Percentiles rank a stretch among this genome's conserved stretches.
Evolutionary conservation across 495 filamentous ascomycete genomes (phyloP).

Genomic region (Rusavskia elegans): DNA sequence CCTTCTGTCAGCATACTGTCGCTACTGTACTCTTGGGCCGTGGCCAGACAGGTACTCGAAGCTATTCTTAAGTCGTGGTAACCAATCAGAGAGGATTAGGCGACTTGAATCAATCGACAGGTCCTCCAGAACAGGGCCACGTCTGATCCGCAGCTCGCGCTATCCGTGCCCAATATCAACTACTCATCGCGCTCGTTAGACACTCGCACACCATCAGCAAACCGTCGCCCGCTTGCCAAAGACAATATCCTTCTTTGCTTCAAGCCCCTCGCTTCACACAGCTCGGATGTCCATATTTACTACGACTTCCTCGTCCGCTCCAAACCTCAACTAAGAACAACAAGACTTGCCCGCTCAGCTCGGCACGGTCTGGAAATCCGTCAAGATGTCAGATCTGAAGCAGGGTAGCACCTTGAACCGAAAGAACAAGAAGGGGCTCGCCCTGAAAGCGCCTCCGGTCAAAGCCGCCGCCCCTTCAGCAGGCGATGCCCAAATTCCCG

Average conservation of each 20-base stretch:
- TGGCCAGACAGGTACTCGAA: background rate
- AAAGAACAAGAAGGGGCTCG: slow-evolving; percentile 95
- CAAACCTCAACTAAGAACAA: too few relatives aligned
- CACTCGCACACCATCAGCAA: too few relatives aligned
- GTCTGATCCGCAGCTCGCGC: background rate
- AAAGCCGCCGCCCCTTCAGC: slow-evolving; percentile 37
- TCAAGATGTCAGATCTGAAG: slow-evolving; percentile 65
- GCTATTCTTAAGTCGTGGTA: background rate
- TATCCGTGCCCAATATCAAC: background rate
- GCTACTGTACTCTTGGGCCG: background rate
- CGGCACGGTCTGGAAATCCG: background rate
- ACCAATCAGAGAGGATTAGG: background rate
- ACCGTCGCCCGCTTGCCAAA: too few relatives aligned
- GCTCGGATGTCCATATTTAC: too few relatives aligned
- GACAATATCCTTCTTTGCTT: too few relatives aligned
- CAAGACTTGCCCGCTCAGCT: background rate
- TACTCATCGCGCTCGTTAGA: background rate
- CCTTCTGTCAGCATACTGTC: too few relatives aligned
- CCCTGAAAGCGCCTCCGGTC: slow-evolving; percentile 55
- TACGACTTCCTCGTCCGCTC: too few relatives aligned
- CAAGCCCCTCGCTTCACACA: too few relatives aligned
- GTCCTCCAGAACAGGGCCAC: background rate
- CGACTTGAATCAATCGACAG: background rate
- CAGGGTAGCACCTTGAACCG: slow-evolving; percentile 86
- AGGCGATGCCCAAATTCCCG: slow-evolving; percentile 42